Conservation (phyloP, 176 grass and related monocot species). For the Themeda triandra region DNA sequence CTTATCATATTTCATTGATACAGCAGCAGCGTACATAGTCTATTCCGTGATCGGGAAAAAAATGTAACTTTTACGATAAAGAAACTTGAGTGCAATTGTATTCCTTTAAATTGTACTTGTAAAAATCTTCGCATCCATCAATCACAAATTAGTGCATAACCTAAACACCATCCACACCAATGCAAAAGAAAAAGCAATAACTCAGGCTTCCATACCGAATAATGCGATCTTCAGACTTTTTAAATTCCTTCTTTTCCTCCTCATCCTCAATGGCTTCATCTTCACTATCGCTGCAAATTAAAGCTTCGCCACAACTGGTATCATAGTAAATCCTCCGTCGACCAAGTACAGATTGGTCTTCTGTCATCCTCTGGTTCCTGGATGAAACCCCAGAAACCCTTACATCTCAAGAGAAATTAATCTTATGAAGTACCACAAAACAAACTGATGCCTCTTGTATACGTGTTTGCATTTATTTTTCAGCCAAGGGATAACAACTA, state of each 20-base stretch:
- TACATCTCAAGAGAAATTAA: neutral
- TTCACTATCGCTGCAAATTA: slow-evolving; percentile 91
- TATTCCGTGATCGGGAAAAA: neutral
- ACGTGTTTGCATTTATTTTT: neutral
- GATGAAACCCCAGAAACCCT: neutral
- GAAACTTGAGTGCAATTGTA: neutral
- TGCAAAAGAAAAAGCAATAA: neutral
- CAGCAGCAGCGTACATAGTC: neutral
- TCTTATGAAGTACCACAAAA: neutral
- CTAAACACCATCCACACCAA: neutral
- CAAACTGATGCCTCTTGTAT: neutral
- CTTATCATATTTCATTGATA: neutral
- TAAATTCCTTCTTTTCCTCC: slow-evolving; percentile 79
- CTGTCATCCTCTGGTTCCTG: slow-evolving; percentile 90
- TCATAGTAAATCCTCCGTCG: slow-evolving; percentile 89
- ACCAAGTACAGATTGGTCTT: slow-evolving; percentile 94
- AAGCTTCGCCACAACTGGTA: slow-evolving; percentile 73
- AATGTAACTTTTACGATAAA: slow-evolving; percentile 7
- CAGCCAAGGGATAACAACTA: neutral
- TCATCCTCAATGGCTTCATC: slow-evolving; percentile 79
- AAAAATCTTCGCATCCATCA: neutral
- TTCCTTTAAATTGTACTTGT: slow-evolving; percentile 9
- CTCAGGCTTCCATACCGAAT: slow-evolving; percentile 48
- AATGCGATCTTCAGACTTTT: slow-evolving; percentile 67
- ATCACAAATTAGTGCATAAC: slow-evolving; percentile 13